These are phyloP conservation scores for Hypoxylon fragiforme DNA, from an alignment of 495 filamentous ascomycete genomes.

Conservation along the genomic window DNA sequence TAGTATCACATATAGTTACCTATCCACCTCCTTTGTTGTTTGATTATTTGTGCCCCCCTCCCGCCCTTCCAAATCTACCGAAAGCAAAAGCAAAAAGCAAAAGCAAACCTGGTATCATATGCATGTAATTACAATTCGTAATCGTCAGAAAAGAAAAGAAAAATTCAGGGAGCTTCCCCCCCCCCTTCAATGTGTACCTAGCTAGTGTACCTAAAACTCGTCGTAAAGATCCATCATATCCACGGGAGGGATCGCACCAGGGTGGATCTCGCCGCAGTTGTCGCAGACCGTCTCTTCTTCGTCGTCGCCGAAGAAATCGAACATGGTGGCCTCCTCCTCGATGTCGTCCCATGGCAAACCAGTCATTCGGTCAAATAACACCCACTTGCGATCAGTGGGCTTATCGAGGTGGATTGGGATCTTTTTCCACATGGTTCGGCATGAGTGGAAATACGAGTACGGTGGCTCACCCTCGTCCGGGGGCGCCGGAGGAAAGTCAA, in stretches of 20 bases:
- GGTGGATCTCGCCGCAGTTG: conserved; percentile 43
- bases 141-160: conserved; percentile 28
- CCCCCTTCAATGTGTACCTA: no score
- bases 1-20: no score
- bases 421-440: conserved; percentile 50
- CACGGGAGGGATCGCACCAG: conserved; percentile 32
- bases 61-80: conserved; percentile 13
- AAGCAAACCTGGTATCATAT: conserved; percentile 37
- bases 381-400: conserved; percentile 41
- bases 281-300: conserved; percentile 40
- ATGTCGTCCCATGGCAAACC: conserved; percentile 40
- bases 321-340: conserved; percentile 36
- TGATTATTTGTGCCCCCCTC: no score
- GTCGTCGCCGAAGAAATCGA: conserved; percentile 35
- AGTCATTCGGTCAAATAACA: conserved; percentile 46
- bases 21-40: no score
- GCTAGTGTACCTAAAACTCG: conserved; percentile 18
- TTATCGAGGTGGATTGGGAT: conserved; percentile 39
- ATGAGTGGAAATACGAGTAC: conserved; percentile 39
- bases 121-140: conserved; percentile 28
- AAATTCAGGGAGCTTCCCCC: neutral
- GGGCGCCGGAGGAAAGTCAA: conserved; percentile 39
- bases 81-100: no score
- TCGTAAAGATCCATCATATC: conserved; percentile 36
- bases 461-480: conserved; percentile 46